A percentile compares a stretch with the other conserved stretches of the same genome.
phyloP scores from a whole-genome alignment of 176 grass and related monocot genomes.

The Carex pumila region DNA sequence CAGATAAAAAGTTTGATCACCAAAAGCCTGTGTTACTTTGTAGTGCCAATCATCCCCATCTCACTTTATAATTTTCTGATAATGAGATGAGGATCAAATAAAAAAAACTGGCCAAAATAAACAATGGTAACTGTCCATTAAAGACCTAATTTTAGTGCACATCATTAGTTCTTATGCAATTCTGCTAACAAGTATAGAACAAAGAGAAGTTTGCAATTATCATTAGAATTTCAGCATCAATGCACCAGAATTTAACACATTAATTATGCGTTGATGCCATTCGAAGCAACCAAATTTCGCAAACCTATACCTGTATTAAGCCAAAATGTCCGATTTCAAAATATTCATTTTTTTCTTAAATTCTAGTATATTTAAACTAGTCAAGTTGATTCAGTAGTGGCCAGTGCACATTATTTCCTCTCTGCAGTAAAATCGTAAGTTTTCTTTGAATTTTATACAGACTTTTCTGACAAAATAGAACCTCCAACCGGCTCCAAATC shows the following conservation, averaged over 20 bases:
- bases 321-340: background rate
- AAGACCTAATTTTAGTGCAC: too few relatives aligned
- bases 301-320: background rate
- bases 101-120: background rate
- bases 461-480: background rate
- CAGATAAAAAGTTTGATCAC: background rate
- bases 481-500: background rate
- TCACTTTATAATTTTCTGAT: background rate
- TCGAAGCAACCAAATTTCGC: background rate
- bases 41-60: background rate
- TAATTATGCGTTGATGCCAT: background rate
- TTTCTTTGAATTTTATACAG: too few relatives aligned
- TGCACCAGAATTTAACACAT: background rate
- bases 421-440: background rate
- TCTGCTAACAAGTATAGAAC: background rate
- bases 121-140: background rate
- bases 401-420: background rate
- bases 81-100: background rate
- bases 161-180: too few relatives aligned
- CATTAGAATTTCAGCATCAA: background rate
- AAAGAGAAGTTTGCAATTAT: background rate
- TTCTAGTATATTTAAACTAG: background rate
- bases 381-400: background rate
- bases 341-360: background rate
- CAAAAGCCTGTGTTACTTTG: background rate